Conservation (phyloP, 345 rosid genomes). For the Camelina neglecta region DNA sequence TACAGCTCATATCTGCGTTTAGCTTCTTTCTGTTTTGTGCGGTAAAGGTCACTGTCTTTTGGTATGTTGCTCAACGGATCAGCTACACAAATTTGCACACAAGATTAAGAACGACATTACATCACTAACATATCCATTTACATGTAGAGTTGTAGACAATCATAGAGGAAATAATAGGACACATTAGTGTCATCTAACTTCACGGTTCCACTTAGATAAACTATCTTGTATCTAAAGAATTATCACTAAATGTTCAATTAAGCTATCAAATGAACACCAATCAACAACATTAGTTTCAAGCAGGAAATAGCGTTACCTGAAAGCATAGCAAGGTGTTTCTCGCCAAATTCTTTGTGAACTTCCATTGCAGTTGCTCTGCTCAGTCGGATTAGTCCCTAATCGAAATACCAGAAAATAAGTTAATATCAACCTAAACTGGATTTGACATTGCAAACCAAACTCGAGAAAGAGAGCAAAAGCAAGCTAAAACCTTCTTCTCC, state of each 20-base stretch:
- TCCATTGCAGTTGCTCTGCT: constrained; percentile 52
- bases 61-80: constrained; percentile 77
- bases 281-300: neutral
- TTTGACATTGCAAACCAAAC: neutral
- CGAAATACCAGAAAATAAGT: constrained; percentile 8
- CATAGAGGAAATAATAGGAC: neutral
- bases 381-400: constrained; percentile 57
- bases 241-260: neutral
- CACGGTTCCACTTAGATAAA: neutral
- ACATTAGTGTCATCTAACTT: neutral
- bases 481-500: constrained; percentile 64
- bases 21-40: constrained; percentile 75
- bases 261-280: neutral
- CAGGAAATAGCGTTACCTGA: constrained; percentile 49
- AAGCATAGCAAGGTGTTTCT: constrained; percentile 48
- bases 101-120: neutral
- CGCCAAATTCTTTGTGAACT: constrained; percentile 52
- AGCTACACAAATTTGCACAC: constrained; percentile 44
- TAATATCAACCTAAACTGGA: neutral
- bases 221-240: neutral
- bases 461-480: neutral
- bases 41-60: constrained; percentile 76
- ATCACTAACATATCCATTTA: neutral
- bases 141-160: neutral
- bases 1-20: constrained; percentile 80